Conservation (phyloP, 352 stramenopile genomes). For the Phytophthora macrochlamydospora region DNA sequence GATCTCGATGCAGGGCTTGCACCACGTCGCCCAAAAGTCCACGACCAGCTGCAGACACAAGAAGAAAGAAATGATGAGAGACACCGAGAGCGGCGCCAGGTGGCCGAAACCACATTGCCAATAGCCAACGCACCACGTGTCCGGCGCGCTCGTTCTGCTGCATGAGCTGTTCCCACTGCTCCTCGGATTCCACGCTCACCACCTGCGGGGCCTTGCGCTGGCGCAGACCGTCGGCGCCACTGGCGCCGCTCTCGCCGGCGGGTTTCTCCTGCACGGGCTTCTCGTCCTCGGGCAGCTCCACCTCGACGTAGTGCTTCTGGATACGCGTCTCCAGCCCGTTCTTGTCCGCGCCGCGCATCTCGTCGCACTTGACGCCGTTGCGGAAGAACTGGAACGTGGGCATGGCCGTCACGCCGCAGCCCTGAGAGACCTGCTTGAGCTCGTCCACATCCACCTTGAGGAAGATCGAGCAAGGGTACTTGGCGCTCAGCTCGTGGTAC, state of each 20-base stretch:
- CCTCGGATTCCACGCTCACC: conserved; percentile 49
- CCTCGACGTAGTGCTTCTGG: conserved; percentile 81
- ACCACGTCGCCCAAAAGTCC: conserved; percentile 89
- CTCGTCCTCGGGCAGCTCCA: conserved; percentile 73
- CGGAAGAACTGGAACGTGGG: conserved; percentile 97
- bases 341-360: conserved; percentile 87
- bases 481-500: conserved; percentile 86
- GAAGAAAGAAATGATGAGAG: conserved; percentile 1
- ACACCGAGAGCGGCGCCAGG: too few relatives aligned
- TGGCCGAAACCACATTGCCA: too few relatives aligned
- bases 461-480: conserved; percentile 86
- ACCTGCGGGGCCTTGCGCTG: conserved; percentile 61
- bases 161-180: conserved; percentile 61
- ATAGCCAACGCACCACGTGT: conserved; percentile 45
- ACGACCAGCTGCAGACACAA: conserved; percentile 64
- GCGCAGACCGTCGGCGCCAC: conserved; percentile 35
- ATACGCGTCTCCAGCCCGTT: conserved; percentile 61
- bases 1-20: conserved; percentile 81
- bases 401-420: conserved; percentile 90
- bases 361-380: conserved; percentile 86
- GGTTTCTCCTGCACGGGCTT: conserved; percentile 35
- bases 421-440: conserved; percentile 46
- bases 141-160: conserved; percentile 46
- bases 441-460: conserved; percentile 92
- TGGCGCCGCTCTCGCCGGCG: conserved; percentile 1